A percentile compares a stretch with the other conserved stretches of the same genome.
phyloP scores from a whole-genome alignment of 306 rosid genomes.

The Heteromeles arbutifolia region DNA sequence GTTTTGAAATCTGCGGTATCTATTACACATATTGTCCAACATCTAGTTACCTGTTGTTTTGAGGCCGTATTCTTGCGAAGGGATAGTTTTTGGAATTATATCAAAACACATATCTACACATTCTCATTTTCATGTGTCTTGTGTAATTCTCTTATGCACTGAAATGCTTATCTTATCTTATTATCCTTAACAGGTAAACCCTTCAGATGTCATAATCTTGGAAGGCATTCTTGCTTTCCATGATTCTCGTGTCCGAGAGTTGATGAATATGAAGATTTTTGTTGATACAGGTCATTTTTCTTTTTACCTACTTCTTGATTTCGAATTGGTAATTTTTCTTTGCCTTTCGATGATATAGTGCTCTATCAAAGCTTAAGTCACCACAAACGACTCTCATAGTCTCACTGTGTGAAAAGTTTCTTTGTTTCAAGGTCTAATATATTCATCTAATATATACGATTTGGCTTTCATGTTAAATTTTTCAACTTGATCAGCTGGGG shows the following conservation, averaged over 20 bases:
- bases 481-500: not conserved
- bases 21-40: not conserved
- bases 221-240: constrained; percentile 98
- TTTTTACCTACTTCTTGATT: constrained; percentile 9
- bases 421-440: not conserved
- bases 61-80: not conserved
- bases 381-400: not conserved
- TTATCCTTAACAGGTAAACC: constrained; percentile 59
- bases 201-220: constrained; percentile 90
- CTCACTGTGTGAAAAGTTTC: not conserved
- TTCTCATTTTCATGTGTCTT: not conserved
- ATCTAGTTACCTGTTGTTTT: not conserved
- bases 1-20: constrained; percentile 1
- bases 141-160: not conserved
- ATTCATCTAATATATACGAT: not conserved
- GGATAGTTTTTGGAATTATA: not conserved
- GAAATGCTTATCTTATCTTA: constrained; percentile 6
- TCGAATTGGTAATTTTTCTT: not conserved
- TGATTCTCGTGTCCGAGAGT: constrained; percentile 82
- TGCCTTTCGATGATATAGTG: not conserved
- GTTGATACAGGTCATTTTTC: constrained; percentile 94
- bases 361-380: not conserved
- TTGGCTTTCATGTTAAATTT: not conserved
- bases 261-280: constrained; percentile 99
- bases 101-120: not conserved